A percentile compares a stretch with the other conserved stretches of the same genome.
phyloP scores from a whole-genome alignment of 2,329 filamentous ascomycete species.

The Claviceps purpurea region DNA sequence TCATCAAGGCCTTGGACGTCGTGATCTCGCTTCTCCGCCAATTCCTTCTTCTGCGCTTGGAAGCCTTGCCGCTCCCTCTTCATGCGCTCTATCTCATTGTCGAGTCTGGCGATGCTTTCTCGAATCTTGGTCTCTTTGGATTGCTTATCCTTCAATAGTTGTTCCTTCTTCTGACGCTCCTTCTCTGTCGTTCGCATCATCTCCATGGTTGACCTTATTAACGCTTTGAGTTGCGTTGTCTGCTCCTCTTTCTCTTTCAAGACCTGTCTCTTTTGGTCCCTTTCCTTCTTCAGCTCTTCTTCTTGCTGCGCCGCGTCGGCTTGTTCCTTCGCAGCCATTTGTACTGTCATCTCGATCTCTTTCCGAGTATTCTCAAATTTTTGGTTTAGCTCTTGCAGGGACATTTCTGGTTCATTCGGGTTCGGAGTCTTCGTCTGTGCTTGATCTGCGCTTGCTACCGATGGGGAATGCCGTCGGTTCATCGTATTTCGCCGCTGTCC shows the following conservation, averaged over 20 bases:
- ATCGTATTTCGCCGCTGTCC: constrained; percentile 38
- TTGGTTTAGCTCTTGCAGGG: constrained; percentile 66
- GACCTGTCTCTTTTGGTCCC: constrained; percentile 62
- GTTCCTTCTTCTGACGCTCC: constrained; percentile 66
- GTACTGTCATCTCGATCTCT: constrained; percentile 69
- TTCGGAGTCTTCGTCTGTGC: constrained; percentile 29
- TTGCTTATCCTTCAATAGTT: constrained; percentile 53
- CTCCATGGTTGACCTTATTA: constrained; percentile 67
- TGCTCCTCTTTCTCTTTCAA: constrained; percentile 85
- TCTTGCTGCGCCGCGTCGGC: constrained; percentile 54
- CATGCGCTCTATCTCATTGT: constrained; percentile 49
- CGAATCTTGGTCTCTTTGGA: constrained; percentile 55
- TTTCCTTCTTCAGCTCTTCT: constrained; percentile 59
- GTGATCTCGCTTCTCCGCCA: constrained; percentile 37
- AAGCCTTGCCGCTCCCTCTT: constrained; percentile 40
- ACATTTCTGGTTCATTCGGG: constrained; percentile 46
- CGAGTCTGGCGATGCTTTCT: constrained; percentile 57
- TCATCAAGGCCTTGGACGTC: constrained; percentile 38
- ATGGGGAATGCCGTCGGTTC: constrained; percentile 66
- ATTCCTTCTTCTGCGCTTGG: constrained; percentile 36
- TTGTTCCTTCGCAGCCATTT: constrained; percentile 57
- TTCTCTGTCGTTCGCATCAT: constrained; percentile 71
- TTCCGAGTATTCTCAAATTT: constrained; percentile 66
- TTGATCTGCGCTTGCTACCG: constrained; percentile 44
- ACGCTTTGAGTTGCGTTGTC: constrained; percentile 69